phyloP scores from a whole-genome alignment of 1,139 yeast genomes.

The Scheffersomyces parashehatae region DNA sequence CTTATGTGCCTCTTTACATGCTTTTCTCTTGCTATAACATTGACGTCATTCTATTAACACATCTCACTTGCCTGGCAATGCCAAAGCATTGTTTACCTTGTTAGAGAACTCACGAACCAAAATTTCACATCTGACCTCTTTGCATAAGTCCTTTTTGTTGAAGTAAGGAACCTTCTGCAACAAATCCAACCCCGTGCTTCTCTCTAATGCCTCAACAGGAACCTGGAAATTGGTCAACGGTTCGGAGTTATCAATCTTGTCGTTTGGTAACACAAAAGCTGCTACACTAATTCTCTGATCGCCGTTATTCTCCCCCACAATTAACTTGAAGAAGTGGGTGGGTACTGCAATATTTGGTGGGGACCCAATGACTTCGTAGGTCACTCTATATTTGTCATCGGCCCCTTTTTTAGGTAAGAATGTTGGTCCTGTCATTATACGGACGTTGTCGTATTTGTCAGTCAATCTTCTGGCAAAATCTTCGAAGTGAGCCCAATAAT shows the following conservation, averaged over 20 bases:
- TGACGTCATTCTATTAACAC: no score
- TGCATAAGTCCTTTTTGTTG: conserved; percentile 69
- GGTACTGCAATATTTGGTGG: conserved; percentile 98
- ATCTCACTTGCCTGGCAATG: conserved; percentile 21
- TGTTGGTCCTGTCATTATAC: conserved; percentile 92
- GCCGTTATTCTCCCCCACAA: conserved; percentile 71
- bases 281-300: conserved; percentile 68
- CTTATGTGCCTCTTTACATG: not conserved
- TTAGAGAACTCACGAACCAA: conserved; percentile 79
- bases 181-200: conserved; percentile 81
- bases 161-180: conserved; percentile 64
- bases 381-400: conserved; percentile 79
- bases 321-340: conserved; percentile 89
- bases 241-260: conserved; percentile 62
- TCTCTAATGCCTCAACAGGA: conserved; percentile 86
- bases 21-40: not conserved
- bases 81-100: conserved; percentile 34
- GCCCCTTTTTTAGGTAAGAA: conserved; percentile 75
- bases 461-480: conserved; percentile 82
- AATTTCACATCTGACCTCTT: conserved; percentile 76
- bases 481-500: conserved; percentile 96
- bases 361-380: conserved; percentile 91
- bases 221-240: conserved; percentile 79
- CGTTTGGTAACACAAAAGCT: conserved; percentile 93
- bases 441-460: conserved; percentile 63